phyloP scores from a whole-genome alignment of 805 yeast species.

The Metschnikowia orientalis region DNA sequence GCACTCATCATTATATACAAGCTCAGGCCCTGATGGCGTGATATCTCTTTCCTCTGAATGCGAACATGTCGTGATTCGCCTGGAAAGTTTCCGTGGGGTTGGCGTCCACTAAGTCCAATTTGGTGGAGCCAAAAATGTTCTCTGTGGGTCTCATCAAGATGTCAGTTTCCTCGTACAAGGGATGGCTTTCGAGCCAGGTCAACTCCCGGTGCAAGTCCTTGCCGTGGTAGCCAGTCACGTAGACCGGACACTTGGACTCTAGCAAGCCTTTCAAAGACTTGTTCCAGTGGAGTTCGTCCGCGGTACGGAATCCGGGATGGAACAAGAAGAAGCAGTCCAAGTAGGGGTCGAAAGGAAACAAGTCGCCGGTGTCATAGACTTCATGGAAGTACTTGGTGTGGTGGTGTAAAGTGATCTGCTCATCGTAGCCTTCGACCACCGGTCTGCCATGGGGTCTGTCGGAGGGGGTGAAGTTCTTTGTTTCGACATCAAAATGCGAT shows the following conservation, averaged over 20 bases:
- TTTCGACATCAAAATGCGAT: slow-evolving; percentile 66
- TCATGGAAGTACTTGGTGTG: slow-evolving; percentile 92
- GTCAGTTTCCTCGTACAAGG: slow-evolving; percentile 65
- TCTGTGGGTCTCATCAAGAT: slow-evolving; percentile 67
- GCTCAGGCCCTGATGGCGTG: slow-evolving; percentile 57
- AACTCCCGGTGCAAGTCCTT: slow-evolving; percentile 67
- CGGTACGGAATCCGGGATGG: slow-evolving; percentile 92
- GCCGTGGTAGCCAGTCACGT: slow-evolving; percentile 84
- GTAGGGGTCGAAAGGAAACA: slow-evolving; percentile 97
- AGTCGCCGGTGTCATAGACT: slow-evolving; percentile 85
- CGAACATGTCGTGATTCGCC: slow-evolving; percentile 85
- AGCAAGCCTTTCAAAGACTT: slow-evolving; percentile 80
- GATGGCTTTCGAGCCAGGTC: slow-evolving; percentile 64
- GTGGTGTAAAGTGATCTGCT: slow-evolving; percentile 65
- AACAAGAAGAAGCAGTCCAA: slow-evolving; percentile 87
- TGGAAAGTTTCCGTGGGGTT: slow-evolving; percentile 93
- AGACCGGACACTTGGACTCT: slow-evolving; percentile 90
- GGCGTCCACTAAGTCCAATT: slow-evolving; percentile 90
- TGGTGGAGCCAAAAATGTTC: slow-evolving; percentile 78
- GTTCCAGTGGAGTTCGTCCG: slow-evolving; percentile 79
- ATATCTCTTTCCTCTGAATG: slow-evolving; percentile 93
- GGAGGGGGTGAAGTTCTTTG: slow-evolving; percentile 53
- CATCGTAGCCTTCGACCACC: slow-evolving; percentile 69
- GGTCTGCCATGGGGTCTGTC: slow-evolving; percentile 54
- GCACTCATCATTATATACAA: slow-evolving; percentile 3